A percentile compares a stretch with the other conserved stretches of the same genome.
phyloP scores from a whole-genome alignment of 768 basidiomycete species.

The Mycena amicta region DNA sequence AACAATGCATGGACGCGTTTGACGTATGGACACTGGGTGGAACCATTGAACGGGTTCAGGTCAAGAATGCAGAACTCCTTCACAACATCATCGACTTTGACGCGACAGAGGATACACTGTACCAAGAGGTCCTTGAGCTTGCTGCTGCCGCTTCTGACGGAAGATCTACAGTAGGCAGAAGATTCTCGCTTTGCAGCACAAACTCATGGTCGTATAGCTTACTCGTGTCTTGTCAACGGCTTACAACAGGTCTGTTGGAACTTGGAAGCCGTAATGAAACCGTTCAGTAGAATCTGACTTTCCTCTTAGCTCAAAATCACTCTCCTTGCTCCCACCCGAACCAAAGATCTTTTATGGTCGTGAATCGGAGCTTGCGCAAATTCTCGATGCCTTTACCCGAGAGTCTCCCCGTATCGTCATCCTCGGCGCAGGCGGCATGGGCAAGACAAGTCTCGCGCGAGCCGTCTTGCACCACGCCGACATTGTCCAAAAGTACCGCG shows the following conservation, averaged over 20 bases:
- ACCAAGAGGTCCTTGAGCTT: constrained; percentile 3
- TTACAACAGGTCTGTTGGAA: background rate
- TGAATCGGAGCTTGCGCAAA: background rate
- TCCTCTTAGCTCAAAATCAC: background rate
- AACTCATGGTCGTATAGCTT: background rate
- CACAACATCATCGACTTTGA: background rate
- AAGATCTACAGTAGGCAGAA: constrained; percentile 3
- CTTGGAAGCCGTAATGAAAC: background rate
- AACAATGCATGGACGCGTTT: background rate
- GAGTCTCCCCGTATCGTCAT: background rate
- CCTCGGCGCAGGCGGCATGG: constrained; percentile 6
- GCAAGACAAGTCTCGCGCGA: constrained; percentile 4
- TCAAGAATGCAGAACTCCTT: background rate
- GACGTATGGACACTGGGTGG: background rate
- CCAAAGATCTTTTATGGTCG: constrained; percentile 13
- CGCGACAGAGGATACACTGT: background rate
- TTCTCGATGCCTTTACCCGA: background rate
- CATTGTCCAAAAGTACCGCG: background rate
- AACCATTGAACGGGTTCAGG: background rate
- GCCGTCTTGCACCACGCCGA: constrained; percentile 4
- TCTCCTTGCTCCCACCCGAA: background rate
- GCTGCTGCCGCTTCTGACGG: background rate
- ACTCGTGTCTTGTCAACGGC: background rate
- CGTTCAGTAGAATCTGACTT: background rate
- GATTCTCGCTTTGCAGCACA: background rate